A percentile compares a stretch with the other conserved stretches of the same genome.
These are phyloP conservation scores for Ambrosia artemisiifolia DNA, from an alignment of 129 eudicot genomes.

Conservation along the genomic window DNA sequence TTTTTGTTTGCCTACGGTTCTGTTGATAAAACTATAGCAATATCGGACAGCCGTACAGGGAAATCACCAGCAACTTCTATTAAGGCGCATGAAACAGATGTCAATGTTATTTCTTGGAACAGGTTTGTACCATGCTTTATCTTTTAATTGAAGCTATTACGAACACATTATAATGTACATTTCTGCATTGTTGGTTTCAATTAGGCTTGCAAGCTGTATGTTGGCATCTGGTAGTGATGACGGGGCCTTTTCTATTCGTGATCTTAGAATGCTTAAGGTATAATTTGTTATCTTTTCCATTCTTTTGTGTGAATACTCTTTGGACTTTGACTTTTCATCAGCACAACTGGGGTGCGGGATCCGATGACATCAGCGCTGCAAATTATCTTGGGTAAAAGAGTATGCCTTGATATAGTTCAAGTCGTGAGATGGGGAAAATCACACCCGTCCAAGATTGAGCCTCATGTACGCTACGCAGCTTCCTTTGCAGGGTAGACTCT, in stretches of 20 bases:
- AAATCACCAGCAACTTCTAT: too few relatives aligned
- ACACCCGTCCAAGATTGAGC: constrained; percentile 52
- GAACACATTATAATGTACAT: not conserved
- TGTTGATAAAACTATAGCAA: constrained; percentile 82
- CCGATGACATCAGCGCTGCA: constrained; percentile 92
- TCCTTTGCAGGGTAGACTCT: constrained; percentile 85
- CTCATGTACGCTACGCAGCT: constrained; percentile 93
- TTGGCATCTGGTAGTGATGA: constrained; percentile 96
- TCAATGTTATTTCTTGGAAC: constrained; percentile 97
- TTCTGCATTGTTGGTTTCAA: not conserved
- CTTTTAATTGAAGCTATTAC: not conserved
- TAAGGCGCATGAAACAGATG: too few relatives aligned
- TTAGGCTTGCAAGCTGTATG: constrained; percentile 83
- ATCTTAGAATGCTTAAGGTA: constrained; percentile 91
- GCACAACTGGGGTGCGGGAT: constrained; percentile 96
- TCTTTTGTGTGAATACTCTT: constrained; percentile 18
- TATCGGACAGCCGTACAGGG: too few relatives aligned
- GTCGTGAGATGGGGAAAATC: constrained; percentile 87
- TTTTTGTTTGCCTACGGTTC: constrained; percentile 86
- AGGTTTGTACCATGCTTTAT: constrained; percentile 41
- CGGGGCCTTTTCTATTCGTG: too few relatives aligned
- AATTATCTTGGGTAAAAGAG: constrained; percentile 85
- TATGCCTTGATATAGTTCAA: constrained; percentile 89
- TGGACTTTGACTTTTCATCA: constrained; percentile 26
- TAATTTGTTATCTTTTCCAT: not conserved